phyloP scores from a whole-genome alignment of 768 basidiomycete genomes.

The Lactifluus piperatus region DNA sequence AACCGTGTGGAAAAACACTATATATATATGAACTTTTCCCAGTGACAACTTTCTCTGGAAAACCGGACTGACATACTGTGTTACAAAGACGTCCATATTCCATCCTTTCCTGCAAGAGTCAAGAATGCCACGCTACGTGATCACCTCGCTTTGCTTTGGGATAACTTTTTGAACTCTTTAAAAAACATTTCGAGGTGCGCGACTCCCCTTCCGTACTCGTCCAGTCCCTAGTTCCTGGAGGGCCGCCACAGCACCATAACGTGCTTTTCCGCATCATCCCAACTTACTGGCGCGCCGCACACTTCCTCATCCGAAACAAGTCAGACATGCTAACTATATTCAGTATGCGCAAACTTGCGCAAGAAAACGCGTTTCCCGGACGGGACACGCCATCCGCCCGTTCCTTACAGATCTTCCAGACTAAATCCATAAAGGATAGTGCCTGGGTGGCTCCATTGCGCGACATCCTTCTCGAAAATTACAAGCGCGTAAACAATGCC shows the following conservation, averaged over 20 bases:
- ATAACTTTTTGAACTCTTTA: slow-evolving; percentile 9
- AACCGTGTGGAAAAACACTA: neutral
- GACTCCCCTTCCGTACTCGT: neutral
- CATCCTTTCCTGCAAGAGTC: slow-evolving; percentile 4
- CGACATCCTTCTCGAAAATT: slow-evolving; percentile 16
- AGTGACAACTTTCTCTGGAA: neutral
- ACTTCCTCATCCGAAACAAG: neutral
- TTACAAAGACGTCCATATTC: slow-evolving; percentile 16
- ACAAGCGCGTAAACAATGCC: slow-evolving; percentile 16
- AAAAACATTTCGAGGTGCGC: slow-evolving; percentile 18
- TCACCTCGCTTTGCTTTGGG: slow-evolving; percentile 2
- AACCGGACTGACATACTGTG: neutral
- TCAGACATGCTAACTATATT: slow-evolving; percentile 6
- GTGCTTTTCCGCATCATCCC: neutral
- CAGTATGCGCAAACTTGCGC: slow-evolving; percentile 18
- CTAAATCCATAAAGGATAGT: slow-evolving; percentile 8
- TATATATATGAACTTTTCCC: neutral
- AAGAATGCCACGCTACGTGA: slow-evolving; percentile 9
- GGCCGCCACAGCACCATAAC: neutral
- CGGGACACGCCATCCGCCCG: slow-evolving; percentile 2
- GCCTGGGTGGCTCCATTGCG: slow-evolving; percentile 20
- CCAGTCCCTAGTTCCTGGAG: slow-evolving; percentile 8
- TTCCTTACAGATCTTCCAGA: slow-evolving; percentile 15
- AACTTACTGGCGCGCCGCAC: neutral
- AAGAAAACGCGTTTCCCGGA: slow-evolving; percentile 11